A percentile compares a stretch with the other conserved stretches of the same genome.
Conservation (phyloP, 1,139 yeast species). For the Protomyces inundatus region DNA sequence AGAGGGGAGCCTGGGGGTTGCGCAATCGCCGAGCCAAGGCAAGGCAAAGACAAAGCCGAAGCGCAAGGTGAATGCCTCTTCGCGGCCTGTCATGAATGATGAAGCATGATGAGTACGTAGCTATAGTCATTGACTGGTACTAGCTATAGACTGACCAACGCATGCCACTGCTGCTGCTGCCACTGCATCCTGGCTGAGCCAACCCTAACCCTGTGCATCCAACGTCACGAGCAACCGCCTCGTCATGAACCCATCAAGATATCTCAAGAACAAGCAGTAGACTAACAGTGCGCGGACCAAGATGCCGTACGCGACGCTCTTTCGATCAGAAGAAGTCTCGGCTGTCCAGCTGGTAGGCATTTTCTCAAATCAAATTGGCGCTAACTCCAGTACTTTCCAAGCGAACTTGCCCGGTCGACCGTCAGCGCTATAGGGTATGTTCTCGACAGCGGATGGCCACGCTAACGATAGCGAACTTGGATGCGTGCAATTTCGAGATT, state of each 20-base stretch:
- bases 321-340: conserved; percentile 32
- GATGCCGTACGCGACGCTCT: conserved; percentile 24
- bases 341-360: conserved; percentile 12
- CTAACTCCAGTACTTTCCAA: conserved; percentile 32
- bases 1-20: background rate
- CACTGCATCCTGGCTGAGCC: background rate
- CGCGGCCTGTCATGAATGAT: background rate
- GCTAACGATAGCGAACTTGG: conserved; percentile 52
- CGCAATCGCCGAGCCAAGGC: background rate
- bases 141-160: too few relatives aligned
- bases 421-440: background rate
- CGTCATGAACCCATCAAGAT: too few relatives aligned
- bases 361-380: conserved; percentile 39
- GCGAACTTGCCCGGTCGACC: background rate
- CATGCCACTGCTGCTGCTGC: too few relatives aligned
- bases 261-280: background rate
- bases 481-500: conserved; percentile 80
- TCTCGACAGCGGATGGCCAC: background rate
- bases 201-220: background rate
- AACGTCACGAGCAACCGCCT: background rate
- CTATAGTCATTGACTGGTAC: too few relatives aligned
- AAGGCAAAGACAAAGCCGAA: background rate
- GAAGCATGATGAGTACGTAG: background rate
- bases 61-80: background rate
- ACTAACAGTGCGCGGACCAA: background rate